These are phyloP conservation scores for Inonotus hispidus DNA, from an alignment of 1,284 basidiomycete species.

Conservation along the genomic window DNA sequence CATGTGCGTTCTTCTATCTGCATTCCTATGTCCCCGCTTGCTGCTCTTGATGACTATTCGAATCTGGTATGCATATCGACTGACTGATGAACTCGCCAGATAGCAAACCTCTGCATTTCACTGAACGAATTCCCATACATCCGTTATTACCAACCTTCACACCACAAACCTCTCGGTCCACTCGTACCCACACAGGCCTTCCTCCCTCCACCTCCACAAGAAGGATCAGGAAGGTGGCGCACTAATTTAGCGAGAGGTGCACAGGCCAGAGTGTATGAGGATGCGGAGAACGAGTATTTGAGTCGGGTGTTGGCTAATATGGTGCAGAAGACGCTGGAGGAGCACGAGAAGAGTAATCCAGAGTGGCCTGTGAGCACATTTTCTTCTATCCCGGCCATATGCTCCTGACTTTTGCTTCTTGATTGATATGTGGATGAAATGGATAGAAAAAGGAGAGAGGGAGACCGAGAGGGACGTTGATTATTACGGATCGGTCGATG, in stretches of 20 bases:
- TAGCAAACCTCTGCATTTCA: constrained; percentile 86
- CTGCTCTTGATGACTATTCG: too few species aligned
- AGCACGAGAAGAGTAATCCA: constrained; percentile 78
- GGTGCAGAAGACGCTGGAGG: constrained; percentile 79
- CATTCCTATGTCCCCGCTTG: too few species aligned
- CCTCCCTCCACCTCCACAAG: constrained; percentile 47
- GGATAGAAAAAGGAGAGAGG: constrained; percentile 62
- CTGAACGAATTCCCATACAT: constrained; percentile 93
- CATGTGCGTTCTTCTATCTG: constrained; percentile 16
- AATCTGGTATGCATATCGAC: neutral
- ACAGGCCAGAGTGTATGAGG: constrained; percentile 44
- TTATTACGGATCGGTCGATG: constrained; percentile 96
- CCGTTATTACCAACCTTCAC: constrained; percentile 86
- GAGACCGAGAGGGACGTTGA: constrained; percentile 75
- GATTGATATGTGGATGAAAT: neutral
- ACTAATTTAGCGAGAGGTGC: constrained; percentile 68
- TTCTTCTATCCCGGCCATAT: too few species aligned
- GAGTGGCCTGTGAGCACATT: constrained; percentile 66
- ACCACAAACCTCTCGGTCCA: constrained; percentile 84
- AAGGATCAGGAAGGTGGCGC: constrained; percentile 60
- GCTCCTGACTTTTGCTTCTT: neutral
- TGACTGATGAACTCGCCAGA: constrained; percentile 38
- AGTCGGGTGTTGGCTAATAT: constrained; percentile 77
- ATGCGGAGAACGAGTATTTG: constrained; percentile 52
- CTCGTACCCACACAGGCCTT: constrained; percentile 53